Conservation (phyloP, 192 early-diverging fungal species). For the Backusella luteola region DNA sequence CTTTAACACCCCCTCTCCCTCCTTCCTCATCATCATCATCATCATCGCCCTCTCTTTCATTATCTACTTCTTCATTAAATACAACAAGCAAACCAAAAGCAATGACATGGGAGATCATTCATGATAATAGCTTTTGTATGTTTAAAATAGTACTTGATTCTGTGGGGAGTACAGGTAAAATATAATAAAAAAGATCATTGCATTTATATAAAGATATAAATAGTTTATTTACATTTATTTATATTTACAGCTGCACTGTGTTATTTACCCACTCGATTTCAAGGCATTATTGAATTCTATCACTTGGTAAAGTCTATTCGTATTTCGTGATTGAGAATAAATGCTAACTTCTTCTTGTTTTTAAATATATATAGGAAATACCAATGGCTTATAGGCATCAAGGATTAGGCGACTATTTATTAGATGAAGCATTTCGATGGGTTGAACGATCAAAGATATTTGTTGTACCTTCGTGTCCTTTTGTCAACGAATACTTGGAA, state of each 20-base stretch:
- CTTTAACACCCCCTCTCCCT: neutral
- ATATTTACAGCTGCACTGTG: conserved; percentile 16
- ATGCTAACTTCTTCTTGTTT: neutral
- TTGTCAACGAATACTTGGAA: conserved; percentile 24
- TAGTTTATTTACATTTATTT: neutral
- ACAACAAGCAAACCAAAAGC: neutral
- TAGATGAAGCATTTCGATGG: conserved; percentile 27
- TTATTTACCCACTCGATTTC: conserved; percentile 17
- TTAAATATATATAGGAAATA: conserved; percentile 25
- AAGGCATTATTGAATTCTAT: conserved; percentile 16
- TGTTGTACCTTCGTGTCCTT: conserved; percentile 28
- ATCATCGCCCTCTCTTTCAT: neutral
- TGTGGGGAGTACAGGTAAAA: conserved; percentile 12
- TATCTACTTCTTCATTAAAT: neutral
- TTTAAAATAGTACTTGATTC: conserved; percentile 15
- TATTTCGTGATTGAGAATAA: too few relatives aligned
- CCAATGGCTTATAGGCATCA: conserved; percentile 21
- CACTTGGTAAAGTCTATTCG: conserved; percentile 12
- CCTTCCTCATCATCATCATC: neutral
- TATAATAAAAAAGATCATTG: neutral
- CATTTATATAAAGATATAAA: neutral
- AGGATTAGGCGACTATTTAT: conserved; percentile 25
- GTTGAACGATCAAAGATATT: conserved; percentile 13
- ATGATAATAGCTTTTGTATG: conserved; percentile 15
- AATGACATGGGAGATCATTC: neutral